Conservation (phyloP, 495 filamentous ascomycete genomes). For the Penicillium herquei region DNA sequence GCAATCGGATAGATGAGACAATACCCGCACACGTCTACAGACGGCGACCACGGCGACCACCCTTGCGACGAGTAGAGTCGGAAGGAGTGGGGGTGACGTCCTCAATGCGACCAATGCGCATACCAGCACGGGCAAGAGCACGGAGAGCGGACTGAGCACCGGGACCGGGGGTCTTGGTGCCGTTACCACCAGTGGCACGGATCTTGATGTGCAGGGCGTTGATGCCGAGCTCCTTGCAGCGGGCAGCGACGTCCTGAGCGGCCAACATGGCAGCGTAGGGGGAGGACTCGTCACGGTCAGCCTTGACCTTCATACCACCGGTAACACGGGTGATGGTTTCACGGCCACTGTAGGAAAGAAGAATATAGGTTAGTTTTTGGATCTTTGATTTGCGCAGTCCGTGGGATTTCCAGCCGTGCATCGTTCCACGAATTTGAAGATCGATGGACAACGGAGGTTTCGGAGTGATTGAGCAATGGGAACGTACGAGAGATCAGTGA, state of each 20-base stretch:
- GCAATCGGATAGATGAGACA: conserved; percentile 28
- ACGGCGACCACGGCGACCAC: conserved; percentile 99
- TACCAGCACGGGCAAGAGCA: conserved; percentile 94
- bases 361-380: conserved; percentile 57
- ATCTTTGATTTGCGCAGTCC: not conserved
- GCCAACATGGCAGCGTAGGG: conserved; percentile 99
- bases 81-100: conserved; percentile 98
- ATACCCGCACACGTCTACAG: conserved; percentile 61
- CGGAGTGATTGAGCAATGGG: not conserved
- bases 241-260: conserved; percentile 84
- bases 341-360: conserved; percentile 73
- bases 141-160: conserved; percentile 98
- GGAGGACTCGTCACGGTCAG: conserved; percentile 98
- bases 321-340: conserved; percentile 99
- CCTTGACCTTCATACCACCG: conserved; percentile 99
- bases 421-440: conserved; percentile 4
- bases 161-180: conserved; percentile 98
- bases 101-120: conserved; percentile 99
- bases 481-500: conserved; percentile 96
- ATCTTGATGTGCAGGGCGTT: conserved; percentile 99
- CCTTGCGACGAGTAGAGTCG: conserved; percentile 98
- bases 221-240: conserved; percentile 99
- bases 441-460: not conserved
- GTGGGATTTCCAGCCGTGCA: not conserved
- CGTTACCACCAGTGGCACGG: conserved; percentile 97